Percentiles rank a stretch among this genome's conserved stretches.
Evolutionary conservation across 225 moss, liverwort and hornwort species (phyloP).

Genomic region (Physcomitrellopsis africana): DNA sequence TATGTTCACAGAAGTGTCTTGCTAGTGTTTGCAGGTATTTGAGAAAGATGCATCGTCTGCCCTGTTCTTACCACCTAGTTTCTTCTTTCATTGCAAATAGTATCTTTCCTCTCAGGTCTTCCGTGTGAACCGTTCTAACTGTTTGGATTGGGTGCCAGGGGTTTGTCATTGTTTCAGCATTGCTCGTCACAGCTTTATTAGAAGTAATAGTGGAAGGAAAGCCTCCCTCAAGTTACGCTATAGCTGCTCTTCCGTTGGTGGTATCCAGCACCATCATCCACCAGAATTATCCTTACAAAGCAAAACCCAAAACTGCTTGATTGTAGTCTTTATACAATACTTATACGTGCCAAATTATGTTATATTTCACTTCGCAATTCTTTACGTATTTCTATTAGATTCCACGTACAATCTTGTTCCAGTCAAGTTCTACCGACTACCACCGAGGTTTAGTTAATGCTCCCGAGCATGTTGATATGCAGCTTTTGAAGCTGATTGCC

Average conservation of each 20-base stretch:
- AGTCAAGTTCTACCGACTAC: not conserved
- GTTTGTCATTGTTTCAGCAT: slow-evolving; percentile 91
- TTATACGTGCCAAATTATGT: not conserved
- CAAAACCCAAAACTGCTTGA: slow-evolving; percentile 63
- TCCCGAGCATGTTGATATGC: not conserved
- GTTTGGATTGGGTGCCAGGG: slow-evolving; percentile 58
- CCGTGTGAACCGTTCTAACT: slow-evolving; percentile 17
- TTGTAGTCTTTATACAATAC: slow-evolving; percentile 18
- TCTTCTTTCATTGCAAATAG: not conserved
- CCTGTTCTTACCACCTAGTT: not conserved
- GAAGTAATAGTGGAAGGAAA: slow-evolving; percentile 81
- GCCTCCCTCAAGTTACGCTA: slow-evolving; percentile 72
- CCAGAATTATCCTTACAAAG: slow-evolving; percentile 70
- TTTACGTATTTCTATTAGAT: not conserved
- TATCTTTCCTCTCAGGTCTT: slow-evolving; percentile 10
- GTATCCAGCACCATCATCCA: slow-evolving; percentile 90
- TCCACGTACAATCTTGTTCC: not conserved
- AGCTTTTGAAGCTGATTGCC: slow-evolving; percentile 21
- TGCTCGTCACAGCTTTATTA: slow-evolving; percentile 88
- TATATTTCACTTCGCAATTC: not conserved
- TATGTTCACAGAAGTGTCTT: not conserved
- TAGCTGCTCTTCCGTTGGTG: slow-evolving; percentile 89
- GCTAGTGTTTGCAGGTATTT: not conserved
- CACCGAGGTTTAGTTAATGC: not conserved
- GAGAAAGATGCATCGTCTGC: not conserved